Evolutionary conservation across 1,139 yeast genomes (phyloP), one percentile per base, ranked within the genome.

Genomic region (Sugiyamaella xylanicola): DNA sequence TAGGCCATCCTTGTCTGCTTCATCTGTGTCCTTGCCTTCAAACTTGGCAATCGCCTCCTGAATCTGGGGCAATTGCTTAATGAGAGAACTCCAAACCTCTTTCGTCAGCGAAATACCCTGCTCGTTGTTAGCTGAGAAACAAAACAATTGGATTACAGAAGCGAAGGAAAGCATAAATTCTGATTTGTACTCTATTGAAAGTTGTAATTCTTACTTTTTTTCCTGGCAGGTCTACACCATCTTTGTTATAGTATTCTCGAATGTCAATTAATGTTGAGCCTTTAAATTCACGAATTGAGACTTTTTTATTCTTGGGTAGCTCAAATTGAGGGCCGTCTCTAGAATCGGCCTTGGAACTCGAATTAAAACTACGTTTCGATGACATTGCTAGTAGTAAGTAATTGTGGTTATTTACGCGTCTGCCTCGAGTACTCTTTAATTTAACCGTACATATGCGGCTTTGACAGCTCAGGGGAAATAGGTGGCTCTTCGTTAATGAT

Each of bases 91-190:
- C 87, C 95, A 90, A 36, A 80, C 78, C 19, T 84, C 95, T 62
- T 80, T 84, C 0, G 91, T 85, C 56, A 90, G 72, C 0, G 96
- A 83, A 25, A 90, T 87, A 0, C 97, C 96, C 75, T 74, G 22
- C 39, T 11, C 16, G 39, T 27, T 39, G 29, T 21, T 21, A 16
- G 29, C n/a, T n/a, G n/a, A n/a, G n/a, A n/a, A n/a, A n/a, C n/a
- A n/a, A n/a, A n/a, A n/a, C n/a, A n/a, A n/a, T n/a, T n/a, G n/a
- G n/a, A n/a, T n/a, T n/a, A n/a, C n/a, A n/a, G n/a, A n/a, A n/a
- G n/a, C n/a, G n/a, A n/a, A n/a, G n/a, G n/a, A n/a, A n/a, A n/a
- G n/a, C n/a, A n/a, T n/a, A n/a, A n/a, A n/a, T n/a, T n/a, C n/a
- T n/a, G n/a, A n/a, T n/a, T n/a, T n/a, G n/a, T n/a, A n/a, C n/a